Conservation (phyloP, 495 filamentous ascomycete genomes). For the Letharia columbiana region DNA sequence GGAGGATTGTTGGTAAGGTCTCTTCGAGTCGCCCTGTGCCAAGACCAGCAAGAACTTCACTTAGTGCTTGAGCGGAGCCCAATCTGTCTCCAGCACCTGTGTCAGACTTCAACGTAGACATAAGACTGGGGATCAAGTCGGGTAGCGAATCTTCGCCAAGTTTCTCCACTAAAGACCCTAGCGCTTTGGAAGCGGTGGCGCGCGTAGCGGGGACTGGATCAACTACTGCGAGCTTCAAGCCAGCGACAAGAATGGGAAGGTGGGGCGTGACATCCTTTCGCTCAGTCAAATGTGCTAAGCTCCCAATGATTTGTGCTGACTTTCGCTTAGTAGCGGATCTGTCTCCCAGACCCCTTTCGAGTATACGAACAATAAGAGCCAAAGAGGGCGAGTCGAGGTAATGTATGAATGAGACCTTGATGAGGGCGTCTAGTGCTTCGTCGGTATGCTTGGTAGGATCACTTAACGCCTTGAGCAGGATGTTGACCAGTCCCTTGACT, state of each 20-base stretch:
- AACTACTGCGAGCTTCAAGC: conserved; percentile 77
- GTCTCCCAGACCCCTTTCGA: conserved; percentile 85
- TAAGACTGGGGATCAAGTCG: conserved; percentile 94
- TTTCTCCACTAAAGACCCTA: conserved; percentile 93
- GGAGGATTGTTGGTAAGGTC: conserved; percentile 89
- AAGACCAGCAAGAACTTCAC: conserved; percentile 90
- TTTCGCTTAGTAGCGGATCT: conserved; percentile 92
- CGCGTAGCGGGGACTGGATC: conserved; percentile 96
- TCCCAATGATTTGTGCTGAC: conserved; percentile 92
- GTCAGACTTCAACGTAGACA: conserved; percentile 94
- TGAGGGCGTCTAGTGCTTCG: conserved; percentile 83
- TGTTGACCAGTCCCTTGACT: conserved; percentile 79
- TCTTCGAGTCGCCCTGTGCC: conserved; percentile 89
- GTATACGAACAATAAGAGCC: conserved; percentile 85
- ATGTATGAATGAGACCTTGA: conserved; percentile 93
- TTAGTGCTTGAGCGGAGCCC: conserved; percentile 93
- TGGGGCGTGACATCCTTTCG: conserved; percentile 87
- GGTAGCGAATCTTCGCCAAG: conserved; percentile 93
- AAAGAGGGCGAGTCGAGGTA: conserved; percentile 94
- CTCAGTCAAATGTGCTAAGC: conserved; percentile 92
- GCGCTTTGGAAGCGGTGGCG: conserved; percentile 89
- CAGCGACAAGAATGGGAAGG: conserved; percentile 85
- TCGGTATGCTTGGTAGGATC: conserved; percentile 97
- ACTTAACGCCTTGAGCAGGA: conserved; percentile 90
- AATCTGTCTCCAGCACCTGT: conserved; percentile 91